phyloP scores from a whole-genome alignment of 257 asterid genomes.

The Leptodermis oblonga region DNA sequence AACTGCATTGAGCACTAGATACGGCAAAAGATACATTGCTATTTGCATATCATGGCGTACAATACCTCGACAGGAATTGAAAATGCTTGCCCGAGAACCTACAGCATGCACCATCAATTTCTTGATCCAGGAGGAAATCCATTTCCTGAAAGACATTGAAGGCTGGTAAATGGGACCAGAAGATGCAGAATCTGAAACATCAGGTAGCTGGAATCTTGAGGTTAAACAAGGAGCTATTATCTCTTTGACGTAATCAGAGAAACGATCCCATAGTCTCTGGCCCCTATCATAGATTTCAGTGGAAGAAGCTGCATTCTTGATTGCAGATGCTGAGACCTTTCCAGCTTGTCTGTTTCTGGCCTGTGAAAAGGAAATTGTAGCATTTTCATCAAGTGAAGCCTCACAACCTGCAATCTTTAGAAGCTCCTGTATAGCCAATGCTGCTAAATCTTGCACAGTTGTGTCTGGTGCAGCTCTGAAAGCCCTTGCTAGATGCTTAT shows the following conservation, averaged over 20 bases:
- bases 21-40: slow-evolving; percentile 94
- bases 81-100: slow-evolving; percentile 79
- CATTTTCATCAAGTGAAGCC: slow-evolving; percentile 70
- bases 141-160: slow-evolving; percentile 82
- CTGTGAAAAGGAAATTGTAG: slow-evolving; percentile 33
- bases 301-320: slow-evolving; percentile 28
- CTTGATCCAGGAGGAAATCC: slow-evolving; percentile 82
- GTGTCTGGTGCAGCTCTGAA: slow-evolving; percentile 96
- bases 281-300: slow-evolving; percentile 59
- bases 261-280: slow-evolving; percentile 88
- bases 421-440: slow-evolving; percentile 95
- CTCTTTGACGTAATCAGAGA: slow-evolving; percentile 92
- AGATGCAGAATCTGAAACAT: slow-evolving; percentile 56
- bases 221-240: slow-evolving; percentile 98
- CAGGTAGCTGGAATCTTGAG: slow-evolving; percentile 73
- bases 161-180: slow-evolving; percentile 83
- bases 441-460: slow-evolving; percentile 84
- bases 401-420: slow-evolving; percentile 83
- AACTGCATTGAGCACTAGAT: slow-evolving; percentile 80
- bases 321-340: slow-evolving; percentile 40
- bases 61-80: slow-evolving; percentile 93
- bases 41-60: slow-evolving; percentile 95
- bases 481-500: slow-evolving; percentile 94
- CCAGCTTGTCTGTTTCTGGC: slow-evolving; percentile 28
- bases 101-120: slow-evolving; percentile 81